phyloP scores from a whole-genome alignment of 2,329 filamentous ascomycete species.

The Venturia pyrina region DNA sequence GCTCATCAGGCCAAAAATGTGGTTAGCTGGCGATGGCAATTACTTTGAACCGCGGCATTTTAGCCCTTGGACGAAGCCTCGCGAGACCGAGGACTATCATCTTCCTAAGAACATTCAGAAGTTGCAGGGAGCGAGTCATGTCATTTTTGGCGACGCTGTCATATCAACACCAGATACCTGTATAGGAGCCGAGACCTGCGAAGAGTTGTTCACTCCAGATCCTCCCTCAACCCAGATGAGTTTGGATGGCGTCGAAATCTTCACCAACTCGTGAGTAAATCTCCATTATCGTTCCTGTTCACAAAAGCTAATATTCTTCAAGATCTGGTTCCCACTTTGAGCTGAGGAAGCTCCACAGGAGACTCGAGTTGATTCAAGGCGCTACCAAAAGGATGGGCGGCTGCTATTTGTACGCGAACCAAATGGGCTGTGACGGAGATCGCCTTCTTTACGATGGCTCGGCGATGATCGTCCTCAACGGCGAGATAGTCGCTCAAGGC shows the following conservation, averaged over 20 bases:
- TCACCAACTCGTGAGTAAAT: conserved; percentile 23
- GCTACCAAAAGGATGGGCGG: conserved; percentile 54
- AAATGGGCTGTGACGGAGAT: conserved; percentile 46
- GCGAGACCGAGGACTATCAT: conserved; percentile 54
- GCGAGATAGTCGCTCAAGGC: conserved; percentile 54
- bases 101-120: conserved; percentile 48
- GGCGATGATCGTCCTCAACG: conserved; percentile 52
- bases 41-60: conserved; percentile 54
- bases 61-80: conserved; percentile 50
- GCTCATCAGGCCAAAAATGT: conserved; percentile 59
- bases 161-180: conserved; percentile 46
- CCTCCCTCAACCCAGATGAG: conserved; percentile 49
- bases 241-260: conserved; percentile 62
- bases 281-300: conserved; percentile 8
- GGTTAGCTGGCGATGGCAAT: conserved; percentile 35
- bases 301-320: not conserved
- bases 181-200: conserved; percentile 56
- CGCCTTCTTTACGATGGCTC: conserved; percentile 47
- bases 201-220: conserved; percentile 54
- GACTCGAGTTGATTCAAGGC: conserved; percentile 55
- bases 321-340: conserved; percentile 58
- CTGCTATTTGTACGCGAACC: conserved; percentile 55
- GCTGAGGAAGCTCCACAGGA: conserved; percentile 54
- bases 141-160: conserved; percentile 60
- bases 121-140: conserved; percentile 45